Evolutionary conservation across 805 yeast genomes (phyloP).

Genomic region (Metschnikowia borealis): DNA sequence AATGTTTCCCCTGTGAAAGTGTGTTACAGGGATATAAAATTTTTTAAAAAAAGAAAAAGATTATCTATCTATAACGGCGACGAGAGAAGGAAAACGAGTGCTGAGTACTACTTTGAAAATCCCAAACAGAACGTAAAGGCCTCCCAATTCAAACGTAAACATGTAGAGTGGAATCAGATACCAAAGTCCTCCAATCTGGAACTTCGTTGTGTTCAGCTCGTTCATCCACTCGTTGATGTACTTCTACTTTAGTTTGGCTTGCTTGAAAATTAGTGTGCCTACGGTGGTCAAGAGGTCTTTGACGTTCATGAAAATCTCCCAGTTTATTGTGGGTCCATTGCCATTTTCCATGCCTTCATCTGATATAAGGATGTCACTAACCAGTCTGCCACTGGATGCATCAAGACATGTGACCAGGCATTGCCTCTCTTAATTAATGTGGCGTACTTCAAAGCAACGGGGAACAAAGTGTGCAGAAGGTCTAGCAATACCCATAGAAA

Average conservation of each 20-base stretch:
- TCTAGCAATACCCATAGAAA: no score
- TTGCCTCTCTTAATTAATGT: constrained; percentile 62
- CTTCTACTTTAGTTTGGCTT: constrained; percentile 59
- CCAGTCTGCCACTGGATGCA: constrained; percentile 41
- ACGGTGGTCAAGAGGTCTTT: constrained; percentile 51
- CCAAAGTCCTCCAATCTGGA: constrained; percentile 75
- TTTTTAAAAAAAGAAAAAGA: no score
- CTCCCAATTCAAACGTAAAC: no score
- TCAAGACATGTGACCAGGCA: constrained; percentile 55
- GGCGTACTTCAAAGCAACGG: no score
- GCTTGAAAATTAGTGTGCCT: constrained; percentile 58
- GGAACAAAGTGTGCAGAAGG: no score
- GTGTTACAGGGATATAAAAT: no score
- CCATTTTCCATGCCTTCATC: constrained; percentile 60
- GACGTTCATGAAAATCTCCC: constrained; percentile 65
- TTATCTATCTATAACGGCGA: no score
- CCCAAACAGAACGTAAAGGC: no score
- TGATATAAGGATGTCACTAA: constrained; percentile 49
- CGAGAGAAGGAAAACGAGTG: no score
- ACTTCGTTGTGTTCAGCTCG: constrained; percentile 76
- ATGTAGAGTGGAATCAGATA: constrained; percentile 77
- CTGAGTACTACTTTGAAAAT: no score
- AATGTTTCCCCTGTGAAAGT: no score
- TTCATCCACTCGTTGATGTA: constrained; percentile 74
- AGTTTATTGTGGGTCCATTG: constrained; percentile 65